A percentile compares a stretch with the other conserved stretches of the same genome.
These are phyloP conservation scores for Durusdinium trenchii DNA, from an alignment of 73 alveolate genomes.

Conservation along the genomic window DNA sequence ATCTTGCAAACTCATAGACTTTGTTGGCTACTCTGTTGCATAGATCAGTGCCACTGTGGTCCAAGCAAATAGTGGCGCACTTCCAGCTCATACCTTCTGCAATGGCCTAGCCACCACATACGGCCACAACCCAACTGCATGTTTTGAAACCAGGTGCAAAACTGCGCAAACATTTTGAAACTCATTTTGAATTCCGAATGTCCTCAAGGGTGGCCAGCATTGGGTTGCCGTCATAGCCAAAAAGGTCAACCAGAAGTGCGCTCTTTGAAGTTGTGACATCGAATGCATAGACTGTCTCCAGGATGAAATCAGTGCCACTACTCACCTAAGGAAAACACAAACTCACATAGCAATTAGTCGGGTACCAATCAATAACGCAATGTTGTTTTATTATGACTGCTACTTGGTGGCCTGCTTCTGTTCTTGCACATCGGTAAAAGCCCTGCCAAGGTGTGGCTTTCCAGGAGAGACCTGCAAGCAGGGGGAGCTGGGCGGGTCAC, in stretches of 20 bases:
- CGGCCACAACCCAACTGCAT: no score
- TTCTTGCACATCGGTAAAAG: background rate
- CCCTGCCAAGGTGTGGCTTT: conserved; percentile 2
- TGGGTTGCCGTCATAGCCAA: background rate
- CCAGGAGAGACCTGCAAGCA: no score
- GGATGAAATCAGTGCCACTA: background rate
- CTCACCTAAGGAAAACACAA: background rate
- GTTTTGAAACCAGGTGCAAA: no score
- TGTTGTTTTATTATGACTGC: background rate
- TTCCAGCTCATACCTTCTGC: background rate
- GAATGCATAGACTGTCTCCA: background rate
- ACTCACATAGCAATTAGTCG: background rate
- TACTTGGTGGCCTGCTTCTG: background rate
- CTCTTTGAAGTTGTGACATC: background rate
- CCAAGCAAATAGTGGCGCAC: background rate
- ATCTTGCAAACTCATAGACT: background rate
- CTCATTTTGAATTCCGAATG: no score
- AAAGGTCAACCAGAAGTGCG: background rate
- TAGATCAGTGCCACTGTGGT: background rate
- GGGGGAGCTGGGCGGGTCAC: no score
- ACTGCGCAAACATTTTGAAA: no score
- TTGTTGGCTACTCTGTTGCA: background rate
- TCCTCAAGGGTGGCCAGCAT: background rate
- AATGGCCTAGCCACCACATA: background rate
- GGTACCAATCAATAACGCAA: background rate